Percentiles rank a stretch among this genome's conserved stretches.
These are phyloP conservation scores for Rhododendron kiyosumense DNA, from an alignment of 148 eudicot species.

Conservation along the genomic window DNA sequence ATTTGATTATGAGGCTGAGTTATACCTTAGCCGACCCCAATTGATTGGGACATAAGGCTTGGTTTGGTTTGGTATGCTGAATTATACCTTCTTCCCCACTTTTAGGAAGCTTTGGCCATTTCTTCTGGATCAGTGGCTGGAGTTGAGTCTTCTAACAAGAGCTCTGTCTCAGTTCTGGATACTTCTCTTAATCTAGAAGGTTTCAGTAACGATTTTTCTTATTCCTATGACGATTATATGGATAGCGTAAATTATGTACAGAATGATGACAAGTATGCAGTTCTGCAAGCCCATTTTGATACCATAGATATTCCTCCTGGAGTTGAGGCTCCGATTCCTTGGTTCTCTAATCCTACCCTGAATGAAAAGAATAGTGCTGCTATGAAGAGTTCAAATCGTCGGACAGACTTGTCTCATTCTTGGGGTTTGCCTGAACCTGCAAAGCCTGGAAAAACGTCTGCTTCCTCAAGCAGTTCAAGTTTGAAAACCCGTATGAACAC, in stretches of 20 bases:
- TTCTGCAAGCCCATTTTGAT: constrained; percentile 74
- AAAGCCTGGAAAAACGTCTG: neutral
- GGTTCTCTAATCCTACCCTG: constrained; percentile 35
- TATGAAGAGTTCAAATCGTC: constrained; percentile 19
- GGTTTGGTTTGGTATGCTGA: neutral
- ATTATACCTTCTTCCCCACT: neutral
- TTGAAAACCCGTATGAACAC: neutral
- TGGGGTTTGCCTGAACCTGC: neutral
- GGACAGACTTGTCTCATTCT: constrained; percentile 2
- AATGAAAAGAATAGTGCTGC: constrained; percentile 22
- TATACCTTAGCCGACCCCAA: neutral
- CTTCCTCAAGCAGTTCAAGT: constrained; percentile 1
- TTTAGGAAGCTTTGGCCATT: constrained; percentile 31
- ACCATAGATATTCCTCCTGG: constrained; percentile 61
- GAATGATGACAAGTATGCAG: constrained; percentile 40
- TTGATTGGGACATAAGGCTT: no score
- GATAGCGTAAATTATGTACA: constrained; percentile 11
- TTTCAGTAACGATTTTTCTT: constrained; percentile 23
- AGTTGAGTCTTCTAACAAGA: constrained; percentile 13
- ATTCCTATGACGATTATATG: constrained; percentile 31
- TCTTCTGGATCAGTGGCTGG: constrained; percentile 15
- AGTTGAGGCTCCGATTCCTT: constrained; percentile 58
- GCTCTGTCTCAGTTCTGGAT: constrained; percentile 8
- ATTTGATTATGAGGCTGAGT: neutral
- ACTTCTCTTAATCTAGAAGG: constrained; percentile 17